phyloP scores from a whole-genome alignment of 2,329 filamentous ascomycete species.

The Neodidymelliopsis sp. region DNA sequence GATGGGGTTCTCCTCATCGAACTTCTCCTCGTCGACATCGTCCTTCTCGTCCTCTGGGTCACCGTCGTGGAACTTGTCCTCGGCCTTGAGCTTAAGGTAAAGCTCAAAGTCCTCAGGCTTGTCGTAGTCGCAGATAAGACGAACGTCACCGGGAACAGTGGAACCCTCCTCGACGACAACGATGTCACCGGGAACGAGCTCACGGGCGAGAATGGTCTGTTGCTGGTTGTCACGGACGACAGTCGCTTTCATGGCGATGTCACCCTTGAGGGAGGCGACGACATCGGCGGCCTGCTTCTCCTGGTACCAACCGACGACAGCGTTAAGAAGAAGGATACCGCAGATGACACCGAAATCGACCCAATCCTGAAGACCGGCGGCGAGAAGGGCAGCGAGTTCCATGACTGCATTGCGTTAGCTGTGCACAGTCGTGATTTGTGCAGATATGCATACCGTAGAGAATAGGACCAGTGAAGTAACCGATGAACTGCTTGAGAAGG shows the following conservation, averaged over 20 bases:
- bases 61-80: slow-evolving; percentile 61
- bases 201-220: slow-evolving; percentile 74
- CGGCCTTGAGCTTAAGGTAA: slow-evolving; percentile 69
- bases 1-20: slow-evolving; percentile 60
- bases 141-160: slow-evolving; percentile 73
- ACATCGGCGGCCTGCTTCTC: slow-evolving; percentile 80
- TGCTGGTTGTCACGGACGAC: slow-evolving; percentile 73
- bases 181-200: slow-evolving; percentile 79
- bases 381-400: slow-evolving; percentile 77
- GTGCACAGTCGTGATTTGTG: slow-evolving; percentile 11
- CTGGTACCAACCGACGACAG: slow-evolving; percentile 80
- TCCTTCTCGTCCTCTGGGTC: slow-evolving; percentile 69
- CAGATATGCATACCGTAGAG: slow-evolving; percentile 69
- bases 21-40: slow-evolving; percentile 66
- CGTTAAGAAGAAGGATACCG: slow-evolving; percentile 77
- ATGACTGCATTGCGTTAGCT: slow-evolving; percentile 62
- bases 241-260: slow-evolving; percentile 77
- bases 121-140: slow-evolving; percentile 76
- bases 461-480: slow-evolving; percentile 79
- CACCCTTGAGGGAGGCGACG: slow-evolving; percentile 72
- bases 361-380: slow-evolving; percentile 78
- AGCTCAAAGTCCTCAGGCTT: slow-evolving; percentile 71
- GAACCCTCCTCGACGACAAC: slow-evolving; percentile 76
- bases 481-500: slow-evolving; percentile 75
- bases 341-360: slow-evolving; percentile 78